Percentiles rank a stretch among this genome's conserved stretches.
Evolutionary conservation across 2,329 filamentous ascomycete species (phyloP).

Genomic region (Tolypocladium endophyticum): DNA sequence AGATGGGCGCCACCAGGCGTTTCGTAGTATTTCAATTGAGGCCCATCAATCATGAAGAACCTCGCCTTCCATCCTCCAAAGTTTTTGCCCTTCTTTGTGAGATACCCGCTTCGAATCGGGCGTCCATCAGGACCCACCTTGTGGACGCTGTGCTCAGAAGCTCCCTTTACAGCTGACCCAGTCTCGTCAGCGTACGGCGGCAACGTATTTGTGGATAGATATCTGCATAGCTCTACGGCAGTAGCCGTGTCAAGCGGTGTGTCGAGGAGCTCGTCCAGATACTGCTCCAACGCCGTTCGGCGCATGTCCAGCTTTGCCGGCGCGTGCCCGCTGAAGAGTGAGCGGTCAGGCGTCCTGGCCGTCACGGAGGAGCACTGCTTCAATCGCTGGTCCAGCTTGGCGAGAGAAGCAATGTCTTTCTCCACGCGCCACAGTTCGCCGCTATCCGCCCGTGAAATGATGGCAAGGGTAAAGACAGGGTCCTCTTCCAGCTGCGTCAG

Average conservation of each 20-base stretch:
- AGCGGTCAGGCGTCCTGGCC: conserved; percentile 71
- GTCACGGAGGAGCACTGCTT: conserved; percentile 64
- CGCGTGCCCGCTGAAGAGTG: conserved; percentile 82
- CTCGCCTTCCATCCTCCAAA: conserved; percentile 96
- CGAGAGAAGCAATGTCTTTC: conserved; percentile 75
- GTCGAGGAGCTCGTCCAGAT: conserved; percentile 77
- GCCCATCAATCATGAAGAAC: conserved; percentile 51
- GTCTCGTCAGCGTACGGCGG: conserved; percentile 51
- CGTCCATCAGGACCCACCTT: conserved; percentile 50
- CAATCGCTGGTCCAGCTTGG: conserved; percentile 71
- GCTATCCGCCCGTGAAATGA: conserved; percentile 66
- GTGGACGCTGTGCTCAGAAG: conserved; percentile 18
- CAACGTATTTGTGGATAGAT: conserved; percentile 62
- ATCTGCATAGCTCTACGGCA: conserved; percentile 75
- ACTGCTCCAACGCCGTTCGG: conserved; percentile 67
- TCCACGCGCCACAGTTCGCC: conserved; percentile 88
- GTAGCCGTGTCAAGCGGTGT: conserved; percentile 68
- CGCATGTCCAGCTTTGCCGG: conserved; percentile 88
- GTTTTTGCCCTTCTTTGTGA: conserved; percentile 96
- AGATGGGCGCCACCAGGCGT: conserved; percentile 80
- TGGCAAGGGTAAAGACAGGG: conserved; percentile 82
- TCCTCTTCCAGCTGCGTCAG: conserved; percentile 78
- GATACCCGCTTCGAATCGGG: conserved; percentile 73
- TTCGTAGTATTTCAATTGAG: conserved; percentile 80
- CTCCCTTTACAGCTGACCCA: conserved; percentile 12